These are phyloP conservation scores for Cercospora sp. DNA, from an alignment of 2,329 filamentous ascomycete species.

Conservation along the genomic window DNA sequence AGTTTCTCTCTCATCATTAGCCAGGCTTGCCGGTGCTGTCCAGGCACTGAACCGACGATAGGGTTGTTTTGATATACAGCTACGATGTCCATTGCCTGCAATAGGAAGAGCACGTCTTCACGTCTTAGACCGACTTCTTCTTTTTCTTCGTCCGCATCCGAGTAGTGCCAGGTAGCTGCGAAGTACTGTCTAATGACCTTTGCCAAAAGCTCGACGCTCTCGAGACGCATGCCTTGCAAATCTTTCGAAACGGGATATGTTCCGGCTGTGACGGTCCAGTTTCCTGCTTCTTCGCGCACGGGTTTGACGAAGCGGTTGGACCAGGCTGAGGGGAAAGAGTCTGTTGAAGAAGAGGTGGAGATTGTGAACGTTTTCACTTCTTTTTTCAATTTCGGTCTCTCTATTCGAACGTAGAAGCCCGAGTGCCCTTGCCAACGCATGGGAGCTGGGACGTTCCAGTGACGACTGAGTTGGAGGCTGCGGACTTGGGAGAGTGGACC, in stretches of 20 bases:
- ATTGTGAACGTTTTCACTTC: neutral
- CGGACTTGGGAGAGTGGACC: constrained; percentile 20
- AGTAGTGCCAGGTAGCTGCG: neutral
- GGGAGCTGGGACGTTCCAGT: constrained; percentile 28
- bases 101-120: constrained; percentile 24
- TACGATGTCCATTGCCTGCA: constrained; percentile 29
- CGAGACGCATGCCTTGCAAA: constrained; percentile 26
- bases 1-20: neutral
- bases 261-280: constrained; percentile 24
- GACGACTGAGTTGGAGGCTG: constrained; percentile 28
- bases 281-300: constrained; percentile 2
- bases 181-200: constrained; percentile 18
- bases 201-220: constrained; percentile 30
- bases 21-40: neutral
- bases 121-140: neutral
- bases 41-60: neutral
- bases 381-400: constrained; percentile 10
- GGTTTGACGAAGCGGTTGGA: constrained; percentile 18
- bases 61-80: constrained; percentile 9
- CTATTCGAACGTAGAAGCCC: constrained; percentile 33
- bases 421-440: constrained; percentile 32
- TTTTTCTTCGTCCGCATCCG: neutral
- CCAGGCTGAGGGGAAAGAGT: constrained; percentile 17
- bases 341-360: constrained; percentile 3
- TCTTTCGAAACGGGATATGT: constrained; percentile 28